phyloP scores from a whole-genome alignment of 176 grass and related monocot species.

The Aegilops bicornis region DNA sequence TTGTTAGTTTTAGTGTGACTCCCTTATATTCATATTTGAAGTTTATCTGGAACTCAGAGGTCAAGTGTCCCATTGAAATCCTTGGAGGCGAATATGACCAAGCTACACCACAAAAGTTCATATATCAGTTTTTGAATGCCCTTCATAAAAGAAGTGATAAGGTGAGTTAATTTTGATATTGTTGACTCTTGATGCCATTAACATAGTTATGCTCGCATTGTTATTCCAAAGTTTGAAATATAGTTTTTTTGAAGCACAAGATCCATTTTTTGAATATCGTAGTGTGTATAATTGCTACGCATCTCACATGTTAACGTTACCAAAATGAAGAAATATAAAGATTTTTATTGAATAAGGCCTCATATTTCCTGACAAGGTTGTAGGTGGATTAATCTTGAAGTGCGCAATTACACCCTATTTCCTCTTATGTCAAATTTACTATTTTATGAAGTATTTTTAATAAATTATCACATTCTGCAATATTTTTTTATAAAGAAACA shows the following conservation, averaged over 20 bases:
- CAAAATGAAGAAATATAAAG: too few relatives aligned
- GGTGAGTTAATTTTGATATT: background rate
- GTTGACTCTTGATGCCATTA: background rate
- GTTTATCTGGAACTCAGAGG: background rate
- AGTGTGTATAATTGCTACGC: too few relatives aligned
- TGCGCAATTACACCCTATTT: too few relatives aligned
- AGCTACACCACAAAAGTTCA: background rate
- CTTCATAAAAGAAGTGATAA: background rate
- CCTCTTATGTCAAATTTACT: too few relatives aligned
- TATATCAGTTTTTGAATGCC: background rate
- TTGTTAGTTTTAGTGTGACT: background rate
- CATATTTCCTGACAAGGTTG: too few relatives aligned
- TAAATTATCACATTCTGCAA: too few relatives aligned
- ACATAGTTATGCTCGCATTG: background rate
- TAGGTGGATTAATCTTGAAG: too few relatives aligned
- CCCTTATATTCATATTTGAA: background rate
- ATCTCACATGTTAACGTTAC: too few relatives aligned
- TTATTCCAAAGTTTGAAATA: background rate
- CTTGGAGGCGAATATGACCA: conserved; percentile 34
- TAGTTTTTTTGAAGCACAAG: background rate
- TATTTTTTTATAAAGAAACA: too few relatives aligned
- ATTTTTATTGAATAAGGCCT: too few relatives aligned
- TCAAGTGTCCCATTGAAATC: conserved; percentile 35
- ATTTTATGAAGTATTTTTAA: too few relatives aligned
- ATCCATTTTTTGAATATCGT: background rate